These are phyloP conservation scores for Tetramitus jugosus DNA, from an alignment of 208 protist genomes.

Conservation along the genomic window DNA sequence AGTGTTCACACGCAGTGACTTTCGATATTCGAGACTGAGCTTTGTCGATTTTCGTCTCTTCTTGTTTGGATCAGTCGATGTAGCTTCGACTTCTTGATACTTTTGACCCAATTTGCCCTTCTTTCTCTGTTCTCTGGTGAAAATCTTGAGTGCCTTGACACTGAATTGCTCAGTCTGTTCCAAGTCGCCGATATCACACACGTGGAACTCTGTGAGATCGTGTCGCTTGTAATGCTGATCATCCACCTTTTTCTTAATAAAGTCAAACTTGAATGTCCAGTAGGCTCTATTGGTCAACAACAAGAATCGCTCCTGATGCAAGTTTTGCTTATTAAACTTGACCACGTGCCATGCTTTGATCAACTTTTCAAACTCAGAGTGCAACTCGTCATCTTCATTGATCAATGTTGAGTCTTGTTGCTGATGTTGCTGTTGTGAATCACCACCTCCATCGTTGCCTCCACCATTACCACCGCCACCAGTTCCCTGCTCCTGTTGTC, in stretches of 20 bases:
- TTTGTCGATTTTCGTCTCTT: neutral
- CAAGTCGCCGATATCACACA: neutral
- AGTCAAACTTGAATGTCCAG: slow-evolving; percentile 5
- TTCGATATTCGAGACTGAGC: neutral
- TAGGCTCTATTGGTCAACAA: neutral
- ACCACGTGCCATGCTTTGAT: slow-evolving; percentile 19
- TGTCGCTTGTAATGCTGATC: slow-evolving; percentile 6
- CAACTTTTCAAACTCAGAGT: neutral
- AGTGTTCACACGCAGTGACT: neutral
- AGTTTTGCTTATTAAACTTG: slow-evolving; percentile 2
- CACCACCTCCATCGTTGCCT: neutral
- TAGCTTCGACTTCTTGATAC: too few relatives aligned
- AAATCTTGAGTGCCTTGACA: neutral
- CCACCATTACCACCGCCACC: neutral
- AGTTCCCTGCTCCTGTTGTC: too few relatives aligned
- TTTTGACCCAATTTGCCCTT: neutral
- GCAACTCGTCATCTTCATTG: neutral
- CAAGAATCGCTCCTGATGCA: neutral
- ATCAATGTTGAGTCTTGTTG: too few relatives aligned
- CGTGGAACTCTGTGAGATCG: neutral
- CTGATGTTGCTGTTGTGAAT: too few relatives aligned
- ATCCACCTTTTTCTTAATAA: neutral
- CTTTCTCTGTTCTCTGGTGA: neutral
- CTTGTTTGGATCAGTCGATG: neutral
- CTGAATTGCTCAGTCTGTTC: neutral